Evolutionary conservation across 2,329 filamentous ascomycete species (phyloP).

Genomic region (Paraphaeosphaeria minitans): DNA sequence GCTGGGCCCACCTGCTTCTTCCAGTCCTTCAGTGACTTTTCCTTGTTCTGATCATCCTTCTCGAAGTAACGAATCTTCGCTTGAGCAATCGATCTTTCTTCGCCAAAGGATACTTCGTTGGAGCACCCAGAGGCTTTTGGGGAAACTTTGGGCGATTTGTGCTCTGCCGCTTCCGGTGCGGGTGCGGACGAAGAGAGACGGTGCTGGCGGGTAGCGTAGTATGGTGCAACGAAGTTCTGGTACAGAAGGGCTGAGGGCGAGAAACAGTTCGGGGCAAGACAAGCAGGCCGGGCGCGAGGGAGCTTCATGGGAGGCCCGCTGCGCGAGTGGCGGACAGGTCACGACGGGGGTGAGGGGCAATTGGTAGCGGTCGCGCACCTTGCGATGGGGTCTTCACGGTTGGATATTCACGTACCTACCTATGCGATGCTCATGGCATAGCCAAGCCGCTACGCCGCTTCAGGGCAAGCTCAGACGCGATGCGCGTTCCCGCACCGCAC

Average conservation of each 20-base stretch:
- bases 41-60: too few species aligned
- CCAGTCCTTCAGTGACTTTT: background rate
- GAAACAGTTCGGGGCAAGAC: constrained; percentile 42
- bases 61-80: background rate
- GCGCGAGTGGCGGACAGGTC: constrained; percentile 11
- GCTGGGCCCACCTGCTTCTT: background rate
- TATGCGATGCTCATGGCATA: background rate
- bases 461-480: background rate
- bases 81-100: background rate
- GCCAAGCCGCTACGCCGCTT: constrained; percentile 11
- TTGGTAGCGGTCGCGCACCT: constrained; percentile 2
- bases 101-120: background rate
- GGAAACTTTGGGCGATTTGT: background rate
- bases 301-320: constrained; percentile 34
- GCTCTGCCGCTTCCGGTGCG: background rate
- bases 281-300: constrained; percentile 30
- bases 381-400: background rate
- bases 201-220: constrained; percentile 18
- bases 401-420: too few species aligned
- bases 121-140: background rate
- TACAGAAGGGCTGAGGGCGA: constrained; percentile 37
- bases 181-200: constrained; percentile 26
- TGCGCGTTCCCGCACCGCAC: background rate
- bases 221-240: constrained; percentile 39
- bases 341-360: constrained; percentile 8